Evolutionary conservation across 306 rosid genomes (phyloP).

Genomic region (Potentilla sterilis): DNA sequence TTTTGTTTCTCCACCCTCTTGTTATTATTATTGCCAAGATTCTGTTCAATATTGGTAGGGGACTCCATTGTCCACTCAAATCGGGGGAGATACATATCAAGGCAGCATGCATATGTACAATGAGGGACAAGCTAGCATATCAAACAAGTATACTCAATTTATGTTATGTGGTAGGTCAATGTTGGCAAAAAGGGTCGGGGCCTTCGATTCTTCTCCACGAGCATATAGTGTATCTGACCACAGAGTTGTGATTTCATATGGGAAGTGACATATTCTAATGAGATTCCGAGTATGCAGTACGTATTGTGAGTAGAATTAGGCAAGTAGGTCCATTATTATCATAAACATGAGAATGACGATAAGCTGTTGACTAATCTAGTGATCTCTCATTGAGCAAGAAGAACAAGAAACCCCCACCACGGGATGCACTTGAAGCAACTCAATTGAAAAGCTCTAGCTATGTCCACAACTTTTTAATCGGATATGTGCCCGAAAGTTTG

Average conservation of each 20-base stretch:
- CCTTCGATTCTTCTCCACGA: not conserved
- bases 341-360: conserved; percentile 30
- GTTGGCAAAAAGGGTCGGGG: not conserved
- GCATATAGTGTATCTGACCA: not conserved
- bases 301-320: not conserved
- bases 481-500: not conserved
- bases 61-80: not conserved
- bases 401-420: conserved; percentile 4
- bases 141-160: not conserved
- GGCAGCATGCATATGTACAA: not conserved
- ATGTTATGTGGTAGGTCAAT: not conserved
- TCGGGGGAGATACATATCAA: not conserved
- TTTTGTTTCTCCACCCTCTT: not conserved
- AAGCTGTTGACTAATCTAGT: conserved; percentile 41
- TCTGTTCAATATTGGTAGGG: not conserved
- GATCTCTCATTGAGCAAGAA: conserved; percentile 25
- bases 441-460: not conserved
- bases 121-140: conserved; percentile 2
- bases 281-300: not conserved
- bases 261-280: not conserved
- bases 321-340: conserved; percentile 4
- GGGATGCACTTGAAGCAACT: conserved; percentile 1
- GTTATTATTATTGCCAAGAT: not conserved
- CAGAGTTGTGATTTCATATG: not conserved
- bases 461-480: not conserved